A percentile compares a stretch with the other conserved stretches of the same genome.
Evolutionary conservation across 2,329 filamentous ascomycete species (phyloP).

Genomic region (Onygena corvina): DNA sequence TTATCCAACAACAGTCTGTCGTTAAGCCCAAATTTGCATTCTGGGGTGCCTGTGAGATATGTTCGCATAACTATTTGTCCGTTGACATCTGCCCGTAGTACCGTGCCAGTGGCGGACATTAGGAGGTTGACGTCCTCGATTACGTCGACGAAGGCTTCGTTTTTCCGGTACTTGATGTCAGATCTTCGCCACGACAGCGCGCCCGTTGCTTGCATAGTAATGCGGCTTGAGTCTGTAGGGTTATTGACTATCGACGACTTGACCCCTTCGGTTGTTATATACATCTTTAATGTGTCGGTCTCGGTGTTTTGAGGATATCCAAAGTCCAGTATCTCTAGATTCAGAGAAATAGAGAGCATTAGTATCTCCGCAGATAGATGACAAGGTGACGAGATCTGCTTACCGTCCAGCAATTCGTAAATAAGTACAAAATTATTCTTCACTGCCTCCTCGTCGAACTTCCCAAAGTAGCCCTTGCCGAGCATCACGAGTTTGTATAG

Average conservation of each 20-base stretch:
- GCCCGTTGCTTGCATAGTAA: slow-evolving; percentile 98
- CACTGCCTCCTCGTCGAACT: slow-evolving; percentile 97
- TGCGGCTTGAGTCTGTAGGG: slow-evolving; percentile 81
- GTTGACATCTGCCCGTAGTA: slow-evolving; percentile 88
- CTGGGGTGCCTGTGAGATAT: slow-evolving; percentile 88
- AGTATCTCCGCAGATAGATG: not conserved
- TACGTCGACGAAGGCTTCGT: slow-evolving; percentile 97
- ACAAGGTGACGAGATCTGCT: slow-evolving; percentile 17
- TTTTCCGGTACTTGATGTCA: slow-evolving; percentile 98
- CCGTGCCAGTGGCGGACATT: slow-evolving; percentile 94
- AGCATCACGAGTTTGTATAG: slow-evolving; percentile 82
- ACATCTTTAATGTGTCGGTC: slow-evolving; percentile 98
- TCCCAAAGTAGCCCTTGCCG: slow-evolving; percentile 93
- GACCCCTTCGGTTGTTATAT: slow-evolving; percentile 98
- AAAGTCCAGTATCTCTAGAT: slow-evolving; percentile 74
- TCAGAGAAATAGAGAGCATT: slow-evolving; percentile 7
- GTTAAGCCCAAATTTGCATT: slow-evolving; percentile 98
- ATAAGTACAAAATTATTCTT: slow-evolving; percentile 99
- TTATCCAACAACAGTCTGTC: slow-evolving; percentile 85
- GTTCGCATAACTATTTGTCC: slow-evolving; percentile 98
- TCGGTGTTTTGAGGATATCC: slow-evolving; percentile 29
- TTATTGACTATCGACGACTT: slow-evolving; percentile 62
- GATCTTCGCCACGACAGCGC: slow-evolving; percentile 93
- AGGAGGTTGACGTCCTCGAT: slow-evolving; percentile 98
- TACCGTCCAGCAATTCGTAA: slow-evolving; percentile 90